Percentiles rank a stretch among this genome's conserved stretches.
Evolutionary conservation across 495 filamentous ascomycete species (phyloP).

Genomic region (Penicillium argentinense): DNA sequence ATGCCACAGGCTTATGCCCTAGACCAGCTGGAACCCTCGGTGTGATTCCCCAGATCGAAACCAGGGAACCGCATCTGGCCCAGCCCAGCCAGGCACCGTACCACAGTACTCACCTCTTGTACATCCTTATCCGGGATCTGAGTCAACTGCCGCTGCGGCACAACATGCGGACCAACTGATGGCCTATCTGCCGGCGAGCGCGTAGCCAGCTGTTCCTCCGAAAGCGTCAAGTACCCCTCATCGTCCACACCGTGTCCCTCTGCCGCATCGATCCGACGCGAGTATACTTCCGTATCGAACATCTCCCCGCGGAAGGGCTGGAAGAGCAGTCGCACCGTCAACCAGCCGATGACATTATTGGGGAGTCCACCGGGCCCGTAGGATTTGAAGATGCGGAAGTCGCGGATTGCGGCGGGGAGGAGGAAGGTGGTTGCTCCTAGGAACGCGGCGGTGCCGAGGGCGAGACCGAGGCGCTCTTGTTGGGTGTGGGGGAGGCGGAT

Average conservation of each 20-base stretch:
- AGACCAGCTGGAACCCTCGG: too few relatives aligned
- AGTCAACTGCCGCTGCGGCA: conserved; percentile 36
- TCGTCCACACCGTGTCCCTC: conserved; percentile 27
- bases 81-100: neutral
- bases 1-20: too few relatives aligned
- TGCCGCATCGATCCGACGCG: conserved; percentile 22
- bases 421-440: conserved; percentile 20
- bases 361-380: conserved; percentile 37
- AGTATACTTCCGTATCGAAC: conserved; percentile 32
- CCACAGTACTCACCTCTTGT: conserved; percentile 26
- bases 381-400: conserved; percentile 32
- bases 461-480: conserved; percentile 15
- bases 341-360: conserved; percentile 37
- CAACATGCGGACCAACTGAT: conserved; percentile 31
- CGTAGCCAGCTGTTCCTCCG: conserved; percentile 14
- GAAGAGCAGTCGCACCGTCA: conserved; percentile 25
- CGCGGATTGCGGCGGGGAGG: conserved; percentile 30
- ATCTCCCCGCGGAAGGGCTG: conserved; percentile 32
- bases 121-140: conserved; percentile 26
- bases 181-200: conserved; percentile 19
- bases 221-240: conserved; percentile 22
- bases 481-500: conserved; percentile 11
- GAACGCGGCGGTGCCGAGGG: conserved; percentile 22
- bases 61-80: too few relatives aligned
- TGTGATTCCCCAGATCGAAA: too few relatives aligned